Evolutionary conservation across 2,329 filamentous ascomycete genomes (phyloP), one percentile per base, ranked within the genome.

Genomic region (Cladophialophora bantiana): DNA sequence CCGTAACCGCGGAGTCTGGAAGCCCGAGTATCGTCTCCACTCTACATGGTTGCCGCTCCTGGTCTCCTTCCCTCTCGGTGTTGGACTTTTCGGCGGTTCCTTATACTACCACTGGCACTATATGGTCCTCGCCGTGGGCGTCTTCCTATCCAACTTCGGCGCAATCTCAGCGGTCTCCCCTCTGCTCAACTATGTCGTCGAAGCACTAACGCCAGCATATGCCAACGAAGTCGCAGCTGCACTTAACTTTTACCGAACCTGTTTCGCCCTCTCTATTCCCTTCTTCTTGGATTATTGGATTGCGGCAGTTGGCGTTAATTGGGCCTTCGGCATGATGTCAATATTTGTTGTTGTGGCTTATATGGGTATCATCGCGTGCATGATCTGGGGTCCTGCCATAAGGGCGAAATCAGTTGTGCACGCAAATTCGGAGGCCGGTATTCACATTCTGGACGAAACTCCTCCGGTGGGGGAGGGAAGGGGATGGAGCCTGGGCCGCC

Each of bases 1-100:
- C 7, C 71, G 70, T 2, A 62, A 59, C 45, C 70, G 71, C 38
- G 77, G 77, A 4, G 68, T 71, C 38, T 81, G 79, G 80, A 76
- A 76, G 40, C 76, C 79, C 7, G 79, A 82, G 68, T 80, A 78
- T 63, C 75, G 79, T 15, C 75, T 81, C 13, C 73, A 76, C 59
- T 67, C 72, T 7, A 64, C 78, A 2, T 74, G 73, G 65, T 67
- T 76, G 1, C 75, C 75, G 2, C 72, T 73, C 10, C 65, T 79
- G 13, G 68, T 79, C 12, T 69, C 74, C 18, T 73, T 71, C 48
- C 66, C 58, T 53, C 62, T 79, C 10, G 77, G 77, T 2, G 70
- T 80, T 18, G 78, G 77, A 15, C 65, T 81, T 15, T 78, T 77
- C 32, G 65, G 65, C 15, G 65, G 35, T 12, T 34, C 36, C 34